Conservation (phyloP, 805 yeast genomes). For the Kluyveromyces starmeri region DNA sequence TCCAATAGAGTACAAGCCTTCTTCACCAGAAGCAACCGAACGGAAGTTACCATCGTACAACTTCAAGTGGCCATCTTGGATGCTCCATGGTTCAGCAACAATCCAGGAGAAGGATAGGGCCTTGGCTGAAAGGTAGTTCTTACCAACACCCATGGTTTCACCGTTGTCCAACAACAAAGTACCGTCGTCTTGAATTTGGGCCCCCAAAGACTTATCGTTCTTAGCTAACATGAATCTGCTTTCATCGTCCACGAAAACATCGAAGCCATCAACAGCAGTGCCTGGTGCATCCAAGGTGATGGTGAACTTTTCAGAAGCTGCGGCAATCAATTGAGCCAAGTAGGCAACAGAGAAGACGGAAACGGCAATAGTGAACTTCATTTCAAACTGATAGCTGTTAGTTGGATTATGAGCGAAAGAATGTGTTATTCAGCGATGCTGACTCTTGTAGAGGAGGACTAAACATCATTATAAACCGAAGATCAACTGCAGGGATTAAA, state of each 20-base stretch:
- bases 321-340: not conserved
- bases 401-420: too few species aligned
- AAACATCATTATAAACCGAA: too few species aligned
- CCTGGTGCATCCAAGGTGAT: slow-evolving; percentile 1
- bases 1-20: not conserved
- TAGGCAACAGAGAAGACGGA: not conserved
- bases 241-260: not conserved
- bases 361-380: not conserved
- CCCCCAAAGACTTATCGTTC: not conserved
- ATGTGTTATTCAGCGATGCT: too few species aligned
- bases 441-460: too few species aligned
- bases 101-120: not conserved
- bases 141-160: slow-evolving; percentile 1
- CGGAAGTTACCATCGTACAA: slow-evolving; percentile 2
- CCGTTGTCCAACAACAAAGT: slow-evolving; percentile 1
- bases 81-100: slow-evolving; percentile 2
- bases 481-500: too few species aligned
- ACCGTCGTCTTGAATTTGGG: not conserved
- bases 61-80: not conserved
- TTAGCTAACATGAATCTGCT: not conserved
- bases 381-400: not conserved
- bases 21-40: not conserved
- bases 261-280: not conserved
- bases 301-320: not conserved
- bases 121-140: not conserved